Conservation (phyloP, 129 eudicot genomes). For the Mikania micrantha region DNA sequence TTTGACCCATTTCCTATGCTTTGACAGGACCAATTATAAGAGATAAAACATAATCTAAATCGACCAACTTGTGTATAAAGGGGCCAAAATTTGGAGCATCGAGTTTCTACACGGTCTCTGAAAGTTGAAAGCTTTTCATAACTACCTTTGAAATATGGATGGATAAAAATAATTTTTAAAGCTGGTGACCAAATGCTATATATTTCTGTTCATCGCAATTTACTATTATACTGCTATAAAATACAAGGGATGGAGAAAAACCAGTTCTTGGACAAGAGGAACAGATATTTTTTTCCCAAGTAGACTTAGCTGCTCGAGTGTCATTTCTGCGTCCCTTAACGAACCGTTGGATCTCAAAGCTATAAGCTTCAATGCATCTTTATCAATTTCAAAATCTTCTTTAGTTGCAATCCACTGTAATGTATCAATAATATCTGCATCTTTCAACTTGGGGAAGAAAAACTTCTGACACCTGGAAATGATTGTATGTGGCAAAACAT, state of each 20-base stretch:
- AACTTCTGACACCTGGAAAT: slow-evolving; percentile 94
- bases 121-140: too few relatives aligned
- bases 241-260: slow-evolving; percentile 18
- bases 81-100: not conserved
- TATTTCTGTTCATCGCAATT: not conserved
- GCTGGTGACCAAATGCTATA: too few relatives aligned
- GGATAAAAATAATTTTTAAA: not conserved
- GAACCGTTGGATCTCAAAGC: slow-evolving; percentile 96
- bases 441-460: slow-evolving; percentile 90
- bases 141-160: too few relatives aligned
- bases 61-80: not conserved
- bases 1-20: not conserved
- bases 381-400: slow-evolving; percentile 79
- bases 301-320: slow-evolving; percentile 89
- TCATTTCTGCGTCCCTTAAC: slow-evolving; percentile 96
- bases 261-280: slow-evolving; percentile 91
- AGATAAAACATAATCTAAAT: not conserved
- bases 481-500: slow-evolving; percentile 76
- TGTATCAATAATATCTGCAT: slow-evolving; percentile 82
- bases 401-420: slow-evolving; percentile 81
- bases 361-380: slow-evolving; percentile 87
- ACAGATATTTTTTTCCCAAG: slow-evolving; percentile 84
- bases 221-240: not conserved
- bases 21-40: not conserved
- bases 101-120: not conserved